Percentiles rank a stretch among this genome's conserved stretches.
Evolutionary conservation across 805 yeast genomes (phyloP).

Genomic region (Ogataea ganodermae): DNA sequence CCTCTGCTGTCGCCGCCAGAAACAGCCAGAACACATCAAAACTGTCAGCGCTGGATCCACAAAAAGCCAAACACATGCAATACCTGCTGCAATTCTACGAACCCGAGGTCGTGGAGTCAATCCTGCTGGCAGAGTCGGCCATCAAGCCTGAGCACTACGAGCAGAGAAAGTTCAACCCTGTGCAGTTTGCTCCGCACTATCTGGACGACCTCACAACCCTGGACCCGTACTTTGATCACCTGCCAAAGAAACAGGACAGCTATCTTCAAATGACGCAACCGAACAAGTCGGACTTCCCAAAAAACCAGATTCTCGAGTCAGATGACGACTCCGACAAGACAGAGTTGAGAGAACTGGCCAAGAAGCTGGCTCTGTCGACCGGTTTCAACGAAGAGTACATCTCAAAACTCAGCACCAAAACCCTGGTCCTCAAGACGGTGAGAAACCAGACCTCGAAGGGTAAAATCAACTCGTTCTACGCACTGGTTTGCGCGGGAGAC

Average conservation of each 20-base stretch:
- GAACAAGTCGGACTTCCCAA: slow-evolving; percentile 26
- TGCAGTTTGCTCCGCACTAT: slow-evolving; percentile 68
- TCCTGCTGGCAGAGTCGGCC: slow-evolving; percentile 75
- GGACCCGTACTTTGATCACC: slow-evolving; percentile 77
- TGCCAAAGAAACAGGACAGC: slow-evolving; percentile 30
- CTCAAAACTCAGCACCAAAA: slow-evolving; percentile 60
- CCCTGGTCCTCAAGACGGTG: slow-evolving; percentile 74
- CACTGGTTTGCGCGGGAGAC: slow-evolving; percentile 89
- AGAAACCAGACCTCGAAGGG: slow-evolving; percentile 93
- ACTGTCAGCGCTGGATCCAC: slow-evolving; percentile 22
- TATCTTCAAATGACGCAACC: slow-evolving; percentile 30
- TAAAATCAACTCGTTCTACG: slow-evolving; percentile 78
- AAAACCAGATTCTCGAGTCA: slow-evolving; percentile 23
- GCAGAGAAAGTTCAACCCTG: slow-evolving; percentile 42
- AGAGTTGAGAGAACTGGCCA: slow-evolving; percentile 43
- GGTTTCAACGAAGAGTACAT: slow-evolving; percentile 67
- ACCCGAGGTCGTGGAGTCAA: slow-evolving; percentile 77
- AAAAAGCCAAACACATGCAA: slow-evolving; percentile 47
- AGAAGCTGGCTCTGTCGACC: slow-evolving; percentile 60
- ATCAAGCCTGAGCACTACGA: slow-evolving; percentile 66
- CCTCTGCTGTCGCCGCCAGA: slow-evolving; percentile 12
- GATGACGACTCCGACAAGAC: slow-evolving; percentile 25
- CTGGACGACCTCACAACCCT: slow-evolving; percentile 67
- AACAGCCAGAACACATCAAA: slow-evolving; percentile 6
- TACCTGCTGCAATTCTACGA: slow-evolving; percentile 75